Conservation (phyloP, 208 protist genomes). For the Leishmania braziliensis region DNA sequence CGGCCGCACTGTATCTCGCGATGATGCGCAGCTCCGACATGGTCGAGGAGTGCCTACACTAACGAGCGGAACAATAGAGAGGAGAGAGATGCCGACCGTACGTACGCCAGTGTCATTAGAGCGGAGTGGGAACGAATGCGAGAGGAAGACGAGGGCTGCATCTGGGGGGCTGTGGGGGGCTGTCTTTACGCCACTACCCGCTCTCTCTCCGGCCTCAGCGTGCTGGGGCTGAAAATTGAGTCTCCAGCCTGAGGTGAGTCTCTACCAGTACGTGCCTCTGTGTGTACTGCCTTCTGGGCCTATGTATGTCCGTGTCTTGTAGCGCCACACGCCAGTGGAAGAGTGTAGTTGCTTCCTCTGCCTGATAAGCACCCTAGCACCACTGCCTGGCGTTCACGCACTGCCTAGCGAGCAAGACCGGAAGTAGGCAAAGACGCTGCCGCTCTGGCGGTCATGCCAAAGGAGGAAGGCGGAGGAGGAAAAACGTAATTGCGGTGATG, state of each 20-base stretch:
- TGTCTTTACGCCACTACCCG: neutral
- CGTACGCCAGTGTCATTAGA: neutral
- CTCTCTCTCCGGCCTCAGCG: neutral
- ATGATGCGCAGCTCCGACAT: conserved; percentile 89
- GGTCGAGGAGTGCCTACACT: neutral
- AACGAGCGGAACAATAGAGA: neutral
- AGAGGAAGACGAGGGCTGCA: neutral
- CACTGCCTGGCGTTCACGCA: neutral
- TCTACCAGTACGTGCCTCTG: neutral
- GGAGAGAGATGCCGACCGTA: neutral
- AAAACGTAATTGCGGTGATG: neutral
- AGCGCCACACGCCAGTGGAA: neutral
- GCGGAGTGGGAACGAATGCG: no score
- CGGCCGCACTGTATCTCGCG: conserved; percentile 67
- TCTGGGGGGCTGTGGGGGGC: no score
- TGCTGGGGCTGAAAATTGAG: neutral
- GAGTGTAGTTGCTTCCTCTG: neutral
- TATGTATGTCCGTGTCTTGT: conserved; percentile 1
- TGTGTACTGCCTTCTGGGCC: neutral
- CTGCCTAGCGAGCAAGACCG: neutral
- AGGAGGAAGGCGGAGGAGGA: neutral
- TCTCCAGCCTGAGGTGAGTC: neutral
- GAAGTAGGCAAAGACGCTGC: neutral
- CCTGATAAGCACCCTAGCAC: neutral
- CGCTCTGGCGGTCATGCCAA: neutral